phyloP scores from a whole-genome alignment of 129 eudicot genomes.

The Chrysanthemum makinoi region DNA sequence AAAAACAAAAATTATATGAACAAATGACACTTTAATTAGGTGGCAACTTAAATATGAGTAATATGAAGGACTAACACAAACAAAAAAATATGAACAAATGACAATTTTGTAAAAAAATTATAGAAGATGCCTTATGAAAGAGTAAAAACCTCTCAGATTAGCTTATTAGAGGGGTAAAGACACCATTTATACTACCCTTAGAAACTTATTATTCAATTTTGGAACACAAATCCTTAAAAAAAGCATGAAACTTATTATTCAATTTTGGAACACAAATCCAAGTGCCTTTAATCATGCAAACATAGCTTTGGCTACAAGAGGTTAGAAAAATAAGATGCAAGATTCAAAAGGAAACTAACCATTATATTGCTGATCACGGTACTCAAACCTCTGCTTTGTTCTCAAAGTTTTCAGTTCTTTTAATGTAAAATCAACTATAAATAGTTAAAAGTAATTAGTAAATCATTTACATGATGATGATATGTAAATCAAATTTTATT shows the following conservation, averaged over 20 bases:
- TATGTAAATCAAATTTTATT: not conserved
- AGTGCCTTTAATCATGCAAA: not conserved
- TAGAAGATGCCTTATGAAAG: no score
- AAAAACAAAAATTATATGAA: no score
- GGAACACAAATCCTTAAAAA: not conserved
- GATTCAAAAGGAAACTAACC: slow-evolving; percentile 44
- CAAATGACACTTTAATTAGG: no score
- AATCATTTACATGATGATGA: not conserved
- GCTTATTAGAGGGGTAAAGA: no score
- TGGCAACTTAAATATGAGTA: no score
- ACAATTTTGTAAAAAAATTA: no score
- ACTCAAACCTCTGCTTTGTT: slow-evolving; percentile 70
- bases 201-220: not conserved
- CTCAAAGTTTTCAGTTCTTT: slow-evolving; percentile 67
- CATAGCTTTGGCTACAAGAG: not conserved
- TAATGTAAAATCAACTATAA: slow-evolving; percentile 91
- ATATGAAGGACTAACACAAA: no score
- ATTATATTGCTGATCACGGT: slow-evolving; percentile 83
- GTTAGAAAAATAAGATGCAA: not conserved
- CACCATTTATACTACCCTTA: no score
- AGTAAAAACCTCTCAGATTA: no score
- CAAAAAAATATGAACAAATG: no score
- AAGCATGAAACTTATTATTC: not conserved
- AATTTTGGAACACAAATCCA: not conserved
- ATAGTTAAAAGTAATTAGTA: slow-evolving; percentile 14